Percentiles rank a stretch among this genome's conserved stretches.
These are phyloP conservation scores for Pseudozyma thailandica DNA, from an alignment of 1,284 basidiomycete species.

Conservation along the genomic window DNA sequence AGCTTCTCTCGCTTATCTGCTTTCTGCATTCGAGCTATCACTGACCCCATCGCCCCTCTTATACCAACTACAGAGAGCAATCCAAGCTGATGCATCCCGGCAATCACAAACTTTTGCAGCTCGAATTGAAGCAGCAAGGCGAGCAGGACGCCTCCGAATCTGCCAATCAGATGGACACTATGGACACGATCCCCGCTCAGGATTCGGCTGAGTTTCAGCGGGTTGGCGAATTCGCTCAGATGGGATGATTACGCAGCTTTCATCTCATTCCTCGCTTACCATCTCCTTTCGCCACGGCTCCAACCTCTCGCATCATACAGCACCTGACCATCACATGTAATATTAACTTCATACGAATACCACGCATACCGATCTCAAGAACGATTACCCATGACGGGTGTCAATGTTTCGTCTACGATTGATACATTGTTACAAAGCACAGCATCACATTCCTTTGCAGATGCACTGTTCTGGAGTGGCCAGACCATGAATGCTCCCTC, in stretches of 20 bases:
- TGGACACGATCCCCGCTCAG: constrained; percentile 1
- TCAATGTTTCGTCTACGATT: no score
- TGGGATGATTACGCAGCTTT: constrained; percentile 4
- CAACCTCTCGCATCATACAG: constrained; percentile 2
- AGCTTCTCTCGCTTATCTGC: no score
- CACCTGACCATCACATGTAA: constrained; percentile 20
- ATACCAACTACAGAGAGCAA: constrained; percentile 24
- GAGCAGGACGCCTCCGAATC: background rate
- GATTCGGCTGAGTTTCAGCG: constrained; percentile 13
- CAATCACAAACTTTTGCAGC: constrained; percentile 53
- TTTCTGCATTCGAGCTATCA: no score
- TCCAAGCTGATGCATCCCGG: constrained; percentile 54
- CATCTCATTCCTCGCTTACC: background rate
- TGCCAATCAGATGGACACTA: constrained; percentile 27
- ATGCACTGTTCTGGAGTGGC: background rate
- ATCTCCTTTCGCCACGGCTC: background rate
- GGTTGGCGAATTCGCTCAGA: constrained; percentile 28
- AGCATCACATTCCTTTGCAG: constrained; percentile 9
- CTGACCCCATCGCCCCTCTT: background rate
- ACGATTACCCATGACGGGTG: no score
- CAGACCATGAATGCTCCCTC: background rate
- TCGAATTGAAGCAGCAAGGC: constrained; percentile 25
- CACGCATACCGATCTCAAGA: background rate
- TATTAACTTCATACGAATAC: constrained; percentile 14
- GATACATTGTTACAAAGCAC: constrained; percentile 26